Base-by-base conservation (phyloP, 768 basidiomycete species). In the Tubosaeta sp. region DNA sequence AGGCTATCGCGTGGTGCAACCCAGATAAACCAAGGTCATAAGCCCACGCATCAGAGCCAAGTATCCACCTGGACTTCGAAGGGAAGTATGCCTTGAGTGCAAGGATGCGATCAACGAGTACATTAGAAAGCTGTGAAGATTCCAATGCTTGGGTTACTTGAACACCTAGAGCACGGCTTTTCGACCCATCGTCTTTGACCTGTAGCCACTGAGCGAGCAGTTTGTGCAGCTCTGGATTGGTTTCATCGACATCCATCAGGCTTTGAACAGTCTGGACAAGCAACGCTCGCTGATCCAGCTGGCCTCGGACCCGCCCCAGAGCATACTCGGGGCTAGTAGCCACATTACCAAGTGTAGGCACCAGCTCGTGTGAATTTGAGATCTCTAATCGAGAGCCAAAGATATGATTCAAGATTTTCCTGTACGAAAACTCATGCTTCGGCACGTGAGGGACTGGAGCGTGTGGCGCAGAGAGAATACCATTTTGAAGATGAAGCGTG, bases 41-140 rank as follows among this genome's bases (percentile, higher is more conserved):
- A 0, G 95, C 88, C 97, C 97, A 98, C 0, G 91, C 89, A 66
- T 99, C 97, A 17, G 95, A 97, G 17, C 95, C 94, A 60, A 99
- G 88, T 69, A 99, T 98, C 97, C 97, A 99, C 53, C 90, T 79
- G 7, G 91, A 93, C 34, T 75, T 75, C 8, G 83, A 74, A 38
- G 81, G 73, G 59, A 97, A 82, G 59, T 85, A 80, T 17, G 80
- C 70, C 37, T 77, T 77, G 11, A 88, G 73, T 14, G 77, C 62
- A 34, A 91, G 76, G 42, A 91, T 77, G 27, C 76, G 76, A 37
- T 81, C 71, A 5, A 79, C 81, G 9, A 77, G 70, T 5, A 77
- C 67, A 53, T 77, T 73, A 8, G 67, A 54, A 44, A 70, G 43
- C 16, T 72, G 58, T 1, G 74, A 53, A 16, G 73, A 71, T 58